A percentile compares a stretch with the other conserved stretches of the same genome.
Evolutionary conservation across 345 rosid genomes (phyloP).

Genomic region (Rhizophora apiculata): DNA sequence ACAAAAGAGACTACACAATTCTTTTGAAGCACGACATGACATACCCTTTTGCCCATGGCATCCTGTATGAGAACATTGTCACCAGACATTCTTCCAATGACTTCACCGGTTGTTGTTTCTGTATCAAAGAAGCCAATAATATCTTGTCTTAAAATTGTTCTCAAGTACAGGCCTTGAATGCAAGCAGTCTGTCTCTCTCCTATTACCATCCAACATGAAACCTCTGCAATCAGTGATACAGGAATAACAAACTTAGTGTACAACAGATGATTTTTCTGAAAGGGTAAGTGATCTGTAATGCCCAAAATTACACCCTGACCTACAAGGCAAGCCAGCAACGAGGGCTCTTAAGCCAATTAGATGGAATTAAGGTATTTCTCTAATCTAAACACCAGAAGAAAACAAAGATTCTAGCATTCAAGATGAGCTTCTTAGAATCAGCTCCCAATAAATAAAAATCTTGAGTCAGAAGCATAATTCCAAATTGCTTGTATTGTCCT

Average conservation of each 20-base stretch:
- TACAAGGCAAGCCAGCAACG: too few species aligned
- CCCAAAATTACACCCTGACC: too few species aligned
- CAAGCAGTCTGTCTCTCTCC: slow-evolving; percentile 80
- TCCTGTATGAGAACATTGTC: slow-evolving; percentile 89
- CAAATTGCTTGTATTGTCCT: neutral
- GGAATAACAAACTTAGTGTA: neutral
- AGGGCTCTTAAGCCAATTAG: too few species aligned
- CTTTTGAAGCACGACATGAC: neutral
- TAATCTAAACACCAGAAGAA: too few species aligned
- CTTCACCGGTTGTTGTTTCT: slow-evolving; percentile 80
- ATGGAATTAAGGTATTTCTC: too few species aligned
- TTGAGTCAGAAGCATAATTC: neutral
- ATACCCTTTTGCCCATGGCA: slow-evolving; percentile 93
- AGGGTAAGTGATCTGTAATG: neutral
- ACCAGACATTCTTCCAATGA: slow-evolving; percentile 89
- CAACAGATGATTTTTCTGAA: neutral
- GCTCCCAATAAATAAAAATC: neutral
- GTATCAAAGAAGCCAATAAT: slow-evolving; percentile 68
- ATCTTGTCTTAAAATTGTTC: slow-evolving; percentile 81
- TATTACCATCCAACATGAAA: slow-evolving; percentile 81
- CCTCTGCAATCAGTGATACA: slow-evolving; percentile 46
- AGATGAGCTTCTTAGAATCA: too few species aligned
- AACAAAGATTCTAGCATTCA: too few species aligned
- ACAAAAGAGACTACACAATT: neutral
- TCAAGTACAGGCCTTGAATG: slow-evolving; percentile 65